Evolutionary conservation across 371 early-diverging fungal genomes (phyloP).

Genomic region (Mycotypha africana): DNA sequence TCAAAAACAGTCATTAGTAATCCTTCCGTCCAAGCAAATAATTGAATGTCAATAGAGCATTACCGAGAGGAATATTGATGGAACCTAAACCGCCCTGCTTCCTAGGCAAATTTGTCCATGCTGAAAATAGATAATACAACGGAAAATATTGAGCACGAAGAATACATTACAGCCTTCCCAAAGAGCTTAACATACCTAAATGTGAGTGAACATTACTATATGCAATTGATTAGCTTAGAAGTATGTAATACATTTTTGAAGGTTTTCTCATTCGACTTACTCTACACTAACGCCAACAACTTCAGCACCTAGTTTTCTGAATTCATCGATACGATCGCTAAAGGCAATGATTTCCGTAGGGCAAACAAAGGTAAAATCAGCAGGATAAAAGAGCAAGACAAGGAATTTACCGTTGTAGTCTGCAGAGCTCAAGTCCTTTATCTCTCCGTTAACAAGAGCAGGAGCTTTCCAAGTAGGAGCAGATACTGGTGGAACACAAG

Average conservation of each 20-base stretch:
- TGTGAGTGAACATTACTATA: constrained; percentile 42
- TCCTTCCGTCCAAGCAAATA: too few species aligned
- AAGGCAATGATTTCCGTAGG: constrained; percentile 92
- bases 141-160: not conserved
- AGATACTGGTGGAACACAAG: too few species aligned
- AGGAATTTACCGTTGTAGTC: constrained; percentile 84
- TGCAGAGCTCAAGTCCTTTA: constrained; percentile 73
- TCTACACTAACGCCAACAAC: constrained; percentile 84
- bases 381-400: constrained; percentile 48
- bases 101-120: constrained; percentile 53
- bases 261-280: too few species aligned
- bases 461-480: constrained; percentile 76
- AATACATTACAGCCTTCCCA: not conserved
- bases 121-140: constrained; percentile 34
- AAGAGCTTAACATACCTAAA: constrained; percentile 25
- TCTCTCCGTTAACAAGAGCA: constrained; percentile 72
- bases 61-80: constrained; percentile 64
- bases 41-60: not conserved
- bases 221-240: too few species aligned
- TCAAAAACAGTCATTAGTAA: too few species aligned
- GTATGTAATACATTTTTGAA: too few species aligned
- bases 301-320: constrained; percentile 66
- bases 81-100: constrained; percentile 88
- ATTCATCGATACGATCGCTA: constrained; percentile 81
- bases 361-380: constrained; percentile 76